phyloP scores from a whole-genome alignment of 1,139 yeast genomes.

The Lodderomyces pseudojiufengensis region DNA sequence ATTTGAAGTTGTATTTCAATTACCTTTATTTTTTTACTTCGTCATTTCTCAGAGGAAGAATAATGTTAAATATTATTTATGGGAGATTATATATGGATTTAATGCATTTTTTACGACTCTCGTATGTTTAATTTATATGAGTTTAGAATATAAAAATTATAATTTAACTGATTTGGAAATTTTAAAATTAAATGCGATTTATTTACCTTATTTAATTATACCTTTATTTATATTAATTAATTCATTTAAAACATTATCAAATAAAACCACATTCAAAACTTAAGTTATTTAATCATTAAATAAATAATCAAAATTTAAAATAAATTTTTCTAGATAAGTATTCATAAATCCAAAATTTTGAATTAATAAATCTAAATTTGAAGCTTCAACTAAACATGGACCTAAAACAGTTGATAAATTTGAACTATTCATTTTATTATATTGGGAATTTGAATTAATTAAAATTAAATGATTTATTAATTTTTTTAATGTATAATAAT shows the following conservation, averaged over 20 bases:
- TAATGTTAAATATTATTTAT: conserved; percentile 34
- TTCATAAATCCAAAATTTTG: conserved; percentile 56
- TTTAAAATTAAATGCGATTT: conserved; percentile 46
- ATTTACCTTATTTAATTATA: conserved; percentile 64
- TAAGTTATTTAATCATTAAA: not conserved
- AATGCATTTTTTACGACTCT: conserved; percentile 74
- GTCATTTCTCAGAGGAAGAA: conserved; percentile 17
- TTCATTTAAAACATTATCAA: conserved; percentile 8
- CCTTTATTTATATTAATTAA: conserved; percentile 59
- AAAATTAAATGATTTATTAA: conserved; percentile 66
- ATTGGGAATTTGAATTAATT: conserved; percentile 56
- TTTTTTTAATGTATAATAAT: conserved; percentile 64
- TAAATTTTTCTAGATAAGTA: conserved; percentile 48
- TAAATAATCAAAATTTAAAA: conserved; percentile 31
- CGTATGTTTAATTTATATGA: conserved; percentile 54
- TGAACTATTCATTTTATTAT: conserved; percentile 74
- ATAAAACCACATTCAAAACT: conserved; percentile 1
- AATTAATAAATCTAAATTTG: conserved; percentile 45
- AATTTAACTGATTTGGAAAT: conserved; percentile 32
- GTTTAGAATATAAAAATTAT: conserved; percentile 22
- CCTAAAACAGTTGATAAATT: conserved; percentile 77
- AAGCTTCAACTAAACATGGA: conserved; percentile 59
- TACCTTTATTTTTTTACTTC: conserved; percentile 66
- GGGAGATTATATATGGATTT: conserved; percentile 64
- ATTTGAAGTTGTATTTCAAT: conserved; percentile 68